These are phyloP conservation scores for Adansonia digitata DNA, from an alignment of 345 rosid genomes.

Conservation along the genomic window DNA sequence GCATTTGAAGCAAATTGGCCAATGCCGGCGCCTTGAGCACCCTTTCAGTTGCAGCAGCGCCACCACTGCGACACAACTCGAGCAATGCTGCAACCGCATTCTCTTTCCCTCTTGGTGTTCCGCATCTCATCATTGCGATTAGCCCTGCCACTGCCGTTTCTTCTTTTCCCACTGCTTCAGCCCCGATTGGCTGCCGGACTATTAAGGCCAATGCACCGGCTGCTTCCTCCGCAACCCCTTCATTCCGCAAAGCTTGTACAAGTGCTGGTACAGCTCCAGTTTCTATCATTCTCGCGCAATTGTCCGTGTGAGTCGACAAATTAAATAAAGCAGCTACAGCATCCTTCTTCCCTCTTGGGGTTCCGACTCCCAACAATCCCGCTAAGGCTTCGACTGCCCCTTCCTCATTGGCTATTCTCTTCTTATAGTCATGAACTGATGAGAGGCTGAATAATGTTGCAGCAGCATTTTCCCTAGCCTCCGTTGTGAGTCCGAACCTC, in stretches of 20 bases:
- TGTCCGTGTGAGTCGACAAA: conserved; percentile 75
- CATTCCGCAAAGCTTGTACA: conserved; percentile 63
- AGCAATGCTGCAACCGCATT: conserved; percentile 94
- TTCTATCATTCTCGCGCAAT: conserved; percentile 75
- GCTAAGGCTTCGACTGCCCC: conserved; percentile 76
- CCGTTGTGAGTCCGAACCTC: conserved; percentile 68
- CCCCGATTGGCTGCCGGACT: conserved; percentile 72
- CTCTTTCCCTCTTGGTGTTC: conserved; percentile 90
- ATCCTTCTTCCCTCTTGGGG: conserved; percentile 85
- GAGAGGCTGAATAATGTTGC: conserved; percentile 90
- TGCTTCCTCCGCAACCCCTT: conserved; percentile 87
- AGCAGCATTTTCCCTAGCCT: conserved; percentile 91
- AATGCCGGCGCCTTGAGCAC: conserved; percentile 74
- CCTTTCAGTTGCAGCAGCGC: conserved; percentile 61
- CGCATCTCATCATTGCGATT: conserved; percentile 80
- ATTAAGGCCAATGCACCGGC: conserved; percentile 83
- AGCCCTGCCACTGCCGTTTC: conserved; percentile 63
- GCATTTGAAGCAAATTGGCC: conserved; percentile 66
- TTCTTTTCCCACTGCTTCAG: conserved; percentile 70
- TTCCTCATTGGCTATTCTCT: conserved; percentile 61
- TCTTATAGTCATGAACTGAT: conserved; percentile 87
- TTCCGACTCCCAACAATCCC: conserved; percentile 57
- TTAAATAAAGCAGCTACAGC: conserved; percentile 87
- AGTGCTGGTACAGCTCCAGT: conserved; percentile 74
- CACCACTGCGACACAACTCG: conserved; percentile 80